Conservation (phyloP, 495 filamentous ascomycete genomes). For the Astrocystis sublimbata region DNA sequence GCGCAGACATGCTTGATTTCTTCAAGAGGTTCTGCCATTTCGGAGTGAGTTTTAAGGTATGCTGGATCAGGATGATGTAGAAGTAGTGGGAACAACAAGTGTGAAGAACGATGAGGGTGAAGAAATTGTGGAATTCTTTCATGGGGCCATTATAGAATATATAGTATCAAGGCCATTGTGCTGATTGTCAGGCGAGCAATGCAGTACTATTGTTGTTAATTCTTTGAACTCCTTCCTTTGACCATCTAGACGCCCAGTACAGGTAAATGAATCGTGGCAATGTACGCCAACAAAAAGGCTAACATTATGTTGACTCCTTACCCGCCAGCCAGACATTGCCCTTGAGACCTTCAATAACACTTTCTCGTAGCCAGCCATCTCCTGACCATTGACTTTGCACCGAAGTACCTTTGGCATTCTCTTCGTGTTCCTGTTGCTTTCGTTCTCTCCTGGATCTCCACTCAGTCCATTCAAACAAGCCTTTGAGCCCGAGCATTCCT, state of each 20-base stretch:
- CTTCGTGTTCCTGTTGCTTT: constrained; percentile 21
- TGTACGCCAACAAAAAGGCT: background rate
- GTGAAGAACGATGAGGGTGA: too few relatives aligned
- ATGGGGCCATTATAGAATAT: background rate
- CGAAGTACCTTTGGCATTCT: constrained; percentile 8
- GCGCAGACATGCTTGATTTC: too few relatives aligned
- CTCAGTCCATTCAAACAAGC: constrained; percentile 83
- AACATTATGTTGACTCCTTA: constrained; percentile 19
- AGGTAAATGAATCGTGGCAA: too few relatives aligned
- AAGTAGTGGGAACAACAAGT: too few relatives aligned
- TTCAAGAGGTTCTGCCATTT: too few relatives aligned
- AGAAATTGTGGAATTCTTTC: background rate
- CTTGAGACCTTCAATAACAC: constrained; percentile 57
- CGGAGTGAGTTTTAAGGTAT: too few relatives aligned
- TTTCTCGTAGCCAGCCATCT: constrained; percentile 52
- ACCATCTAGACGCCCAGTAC: too few relatives aligned
- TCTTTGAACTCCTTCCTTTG: background rate
- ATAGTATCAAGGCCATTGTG: background rate
- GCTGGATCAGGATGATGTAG: too few relatives aligned
- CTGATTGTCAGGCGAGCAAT: background rate
- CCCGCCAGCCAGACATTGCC: constrained; percentile 57
- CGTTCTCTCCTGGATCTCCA: constrained; percentile 36
- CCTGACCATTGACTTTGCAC: constrained; percentile 27
- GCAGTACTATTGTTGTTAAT: background rate
- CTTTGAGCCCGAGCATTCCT: constrained; percentile 68